Conservation (phyloP, 2,329 filamentous ascomycete genomes). For the Xylaria sp. region DNA sequence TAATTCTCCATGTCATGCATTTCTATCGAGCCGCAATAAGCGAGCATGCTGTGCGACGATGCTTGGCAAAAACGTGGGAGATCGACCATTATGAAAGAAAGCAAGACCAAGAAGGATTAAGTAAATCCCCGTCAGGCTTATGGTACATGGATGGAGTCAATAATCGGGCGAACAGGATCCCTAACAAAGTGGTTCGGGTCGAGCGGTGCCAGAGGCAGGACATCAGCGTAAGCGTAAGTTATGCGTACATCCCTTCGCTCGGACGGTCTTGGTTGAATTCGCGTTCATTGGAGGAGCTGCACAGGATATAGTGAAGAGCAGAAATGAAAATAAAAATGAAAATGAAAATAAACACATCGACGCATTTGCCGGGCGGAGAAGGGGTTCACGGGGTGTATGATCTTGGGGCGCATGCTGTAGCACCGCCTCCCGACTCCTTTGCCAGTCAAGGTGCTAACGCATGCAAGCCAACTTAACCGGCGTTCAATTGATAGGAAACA, state of each 20-base stretch:
- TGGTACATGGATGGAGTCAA: not conserved
- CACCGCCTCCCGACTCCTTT: constrained; percentile 12
- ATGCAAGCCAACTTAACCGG: constrained; percentile 19
- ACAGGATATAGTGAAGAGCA: not conserved
- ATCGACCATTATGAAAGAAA: constrained; percentile 13
- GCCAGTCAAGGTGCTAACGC: constrained; percentile 14
- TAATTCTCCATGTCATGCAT: constrained; percentile 25
- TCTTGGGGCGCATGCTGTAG: constrained; percentile 14
- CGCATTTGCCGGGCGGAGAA: constrained; percentile 4
- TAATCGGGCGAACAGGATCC: not conserved
- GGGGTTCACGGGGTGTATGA: constrained; percentile 14
- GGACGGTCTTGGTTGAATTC: not conserved
- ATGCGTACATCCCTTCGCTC: constrained; percentile 5
- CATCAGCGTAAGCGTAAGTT: constrained; percentile 1
- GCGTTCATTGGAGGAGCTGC: not conserved
- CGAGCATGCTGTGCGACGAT: constrained; percentile 28
- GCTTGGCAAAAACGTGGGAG: constrained; percentile 24
- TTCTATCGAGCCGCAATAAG: constrained; percentile 31
- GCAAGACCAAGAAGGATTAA: constrained; percentile 9
- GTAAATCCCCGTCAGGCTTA: not conserved
- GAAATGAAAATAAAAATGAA: too few species aligned
- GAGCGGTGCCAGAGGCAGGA: not conserved
- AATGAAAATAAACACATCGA: not conserved
- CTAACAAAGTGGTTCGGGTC: not conserved
- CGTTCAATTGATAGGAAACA: constrained; percentile 11